A percentile compares a stretch with the other conserved stretches of the same genome.
Evolutionary conservation across 257 asterid species (phyloP).

Genomic region (Eucommia ulmoides): DNA sequence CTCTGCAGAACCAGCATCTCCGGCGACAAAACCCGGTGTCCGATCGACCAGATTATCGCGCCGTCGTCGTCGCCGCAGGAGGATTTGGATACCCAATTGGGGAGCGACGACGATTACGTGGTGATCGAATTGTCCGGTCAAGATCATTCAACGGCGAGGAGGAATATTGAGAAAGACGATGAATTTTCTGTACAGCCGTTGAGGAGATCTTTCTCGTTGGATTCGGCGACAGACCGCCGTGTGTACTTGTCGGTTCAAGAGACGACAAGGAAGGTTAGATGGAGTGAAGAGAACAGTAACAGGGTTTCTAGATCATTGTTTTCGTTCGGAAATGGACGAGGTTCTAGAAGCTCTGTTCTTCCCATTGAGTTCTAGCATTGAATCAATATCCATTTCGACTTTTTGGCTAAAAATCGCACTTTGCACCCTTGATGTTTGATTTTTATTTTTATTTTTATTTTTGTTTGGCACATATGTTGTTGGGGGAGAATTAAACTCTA

Average conservation of each 20-base stretch:
- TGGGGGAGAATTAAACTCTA: too few relatives aligned
- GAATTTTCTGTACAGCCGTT: conserved; percentile 52
- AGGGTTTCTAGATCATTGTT: conserved; percentile 59
- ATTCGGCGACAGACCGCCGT: conserved; percentile 50
- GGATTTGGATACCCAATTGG: conserved; percentile 21
- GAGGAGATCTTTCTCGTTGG: conserved; percentile 85
- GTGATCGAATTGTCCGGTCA: conserved; percentile 29
- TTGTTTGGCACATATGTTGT: too few relatives aligned
- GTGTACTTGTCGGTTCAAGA: conserved; percentile 56
- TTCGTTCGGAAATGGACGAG: conserved; percentile 61
- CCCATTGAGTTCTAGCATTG: too few relatives aligned
- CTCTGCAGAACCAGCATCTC: conserved; percentile 63
- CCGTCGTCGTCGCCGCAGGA: conserved; percentile 85
- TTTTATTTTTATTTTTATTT: too few relatives aligned
- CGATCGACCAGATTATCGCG: conserved; percentile 26
- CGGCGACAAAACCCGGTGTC: conserved; percentile 30
- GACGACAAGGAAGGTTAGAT: conserved; percentile 27
- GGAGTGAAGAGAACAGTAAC: conserved; percentile 42
- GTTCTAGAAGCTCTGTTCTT: conserved; percentile 48
- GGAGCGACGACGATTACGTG: conserved; percentile 38
- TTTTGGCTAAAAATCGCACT: too few relatives aligned
- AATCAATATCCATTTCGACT: too few relatives aligned
- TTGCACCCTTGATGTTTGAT: too few relatives aligned
- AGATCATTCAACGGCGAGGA: too few relatives aligned
- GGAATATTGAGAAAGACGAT: conserved; percentile 34